Evolutionary conservation across 495 filamentous ascomycete genomes (phyloP).

Genomic region (Pseudotulostoma volvatum): DNA sequence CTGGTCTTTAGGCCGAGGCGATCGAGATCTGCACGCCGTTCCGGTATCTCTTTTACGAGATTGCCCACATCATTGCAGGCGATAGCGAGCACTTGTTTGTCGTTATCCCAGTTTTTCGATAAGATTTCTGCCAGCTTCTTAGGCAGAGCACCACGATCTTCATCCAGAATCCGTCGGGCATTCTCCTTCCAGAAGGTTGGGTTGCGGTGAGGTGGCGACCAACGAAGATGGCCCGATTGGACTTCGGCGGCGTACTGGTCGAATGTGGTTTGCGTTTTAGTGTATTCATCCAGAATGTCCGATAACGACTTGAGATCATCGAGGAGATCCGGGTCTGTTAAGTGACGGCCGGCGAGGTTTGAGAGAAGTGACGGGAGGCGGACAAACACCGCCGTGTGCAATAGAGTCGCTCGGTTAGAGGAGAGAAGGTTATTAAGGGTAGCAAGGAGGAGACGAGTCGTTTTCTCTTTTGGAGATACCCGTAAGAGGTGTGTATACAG

Average conservation of each 20-base stretch:
- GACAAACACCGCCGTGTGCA: constrained; percentile 66
- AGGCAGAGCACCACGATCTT: constrained; percentile 59
- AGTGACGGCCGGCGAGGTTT: constrained; percentile 66
- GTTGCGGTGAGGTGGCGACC: constrained; percentile 90
- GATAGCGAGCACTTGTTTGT: constrained; percentile 91
- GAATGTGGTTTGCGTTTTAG: constrained; percentile 91
- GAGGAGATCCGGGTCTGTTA: constrained; percentile 75
- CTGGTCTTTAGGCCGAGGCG: constrained; percentile 76
- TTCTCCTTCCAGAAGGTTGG: constrained; percentile 88
- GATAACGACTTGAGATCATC: constrained; percentile 66
- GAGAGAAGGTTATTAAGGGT: constrained; percentile 73
- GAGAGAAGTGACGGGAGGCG: constrained; percentile 66
- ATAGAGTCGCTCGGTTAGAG: constrained; percentile 55
- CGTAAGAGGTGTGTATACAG: constrained; percentile 81
- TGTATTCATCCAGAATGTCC: constrained; percentile 79
- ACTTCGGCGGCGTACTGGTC: constrained; percentile 90
- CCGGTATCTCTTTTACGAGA: constrained; percentile 80
- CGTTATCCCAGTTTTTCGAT: constrained; percentile 68
- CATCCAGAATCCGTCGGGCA: constrained; percentile 78
- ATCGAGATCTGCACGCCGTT: constrained; percentile 68
- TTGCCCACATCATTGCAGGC: constrained; percentile 87
- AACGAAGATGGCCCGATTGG: constrained; percentile 74
- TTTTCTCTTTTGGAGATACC: constrained; percentile 94
- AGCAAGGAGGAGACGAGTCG: constrained; percentile 76
- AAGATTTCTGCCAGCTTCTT: constrained; percentile 80